Evolutionary conservation across 768 basidiomycete species (phyloP).

Genomic region (Agrocybe pediades): DNA sequence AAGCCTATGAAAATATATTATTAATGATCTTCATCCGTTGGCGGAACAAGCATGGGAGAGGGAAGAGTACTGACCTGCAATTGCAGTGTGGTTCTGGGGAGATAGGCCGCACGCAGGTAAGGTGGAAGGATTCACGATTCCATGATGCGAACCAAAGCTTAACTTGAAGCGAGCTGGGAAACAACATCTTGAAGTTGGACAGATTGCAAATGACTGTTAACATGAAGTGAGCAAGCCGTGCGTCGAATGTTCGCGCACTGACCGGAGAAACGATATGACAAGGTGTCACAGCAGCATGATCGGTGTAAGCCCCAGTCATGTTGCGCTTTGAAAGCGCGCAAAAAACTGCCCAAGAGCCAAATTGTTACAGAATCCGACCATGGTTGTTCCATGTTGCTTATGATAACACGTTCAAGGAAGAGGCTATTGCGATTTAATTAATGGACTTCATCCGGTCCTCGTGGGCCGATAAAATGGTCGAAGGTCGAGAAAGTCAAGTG

Average conservation of each 20-base stretch:
- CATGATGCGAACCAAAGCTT: not conserved
- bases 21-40: constrained; percentile 14
- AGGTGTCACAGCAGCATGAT: constrained; percentile 15
- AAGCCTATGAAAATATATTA: too few relatives aligned
- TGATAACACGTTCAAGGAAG: not conserved
- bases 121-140: not conserved
- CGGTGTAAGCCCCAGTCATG: constrained; percentile 10
- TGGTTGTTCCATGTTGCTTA: not conserved
- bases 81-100: not conserved
- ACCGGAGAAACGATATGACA: constrained; percentile 13
- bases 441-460: too few relatives aligned
- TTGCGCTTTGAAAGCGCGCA: not conserved
- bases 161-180: constrained; percentile 10
- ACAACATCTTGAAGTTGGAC: constrained; percentile 7
- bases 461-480: too few relatives aligned
- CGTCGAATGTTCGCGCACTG: constrained; percentile 12
- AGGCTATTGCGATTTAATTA: too few relatives aligned
- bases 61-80: not conserved
- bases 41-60: constrained; percentile 16
- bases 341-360: not conserved
- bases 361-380: not conserved
- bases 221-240: constrained; percentile 4
- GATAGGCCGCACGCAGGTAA: constrained; percentile 11
- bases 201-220: constrained; percentile 6
- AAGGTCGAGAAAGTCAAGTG: too few relatives aligned